Evolutionary conservation across 805 yeast species (phyloP).

Genomic region (fission yeast (Schizosaccharomyces pombe)): DNA sequence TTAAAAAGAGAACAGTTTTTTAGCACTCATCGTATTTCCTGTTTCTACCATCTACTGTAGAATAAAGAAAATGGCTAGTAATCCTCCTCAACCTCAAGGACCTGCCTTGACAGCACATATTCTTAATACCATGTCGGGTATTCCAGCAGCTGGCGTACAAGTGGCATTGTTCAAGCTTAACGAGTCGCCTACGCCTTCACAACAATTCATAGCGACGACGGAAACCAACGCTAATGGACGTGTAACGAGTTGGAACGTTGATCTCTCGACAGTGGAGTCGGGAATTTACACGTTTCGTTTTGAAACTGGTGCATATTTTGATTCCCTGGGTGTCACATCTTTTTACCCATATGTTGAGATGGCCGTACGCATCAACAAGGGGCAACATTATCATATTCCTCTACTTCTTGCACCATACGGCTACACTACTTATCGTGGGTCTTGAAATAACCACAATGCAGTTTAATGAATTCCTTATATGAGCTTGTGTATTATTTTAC

Average conservation of each 20-base stretch:
- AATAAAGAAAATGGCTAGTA: too few species aligned
- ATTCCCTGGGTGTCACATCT: constrained; percentile 25
- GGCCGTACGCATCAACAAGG: constrained; percentile 31
- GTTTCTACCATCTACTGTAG: too few species aligned
- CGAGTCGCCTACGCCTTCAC: constrained; percentile 18
- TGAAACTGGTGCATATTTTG: constrained; percentile 38
- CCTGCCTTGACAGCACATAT: constrained; percentile 25
- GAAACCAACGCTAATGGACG: constrained; percentile 66
- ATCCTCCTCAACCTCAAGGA: not conserved
- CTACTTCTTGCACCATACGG: constrained; percentile 63
- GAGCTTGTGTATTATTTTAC: too few species aligned
- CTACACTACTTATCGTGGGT: constrained; percentile 74
- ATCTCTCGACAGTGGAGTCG: not conserved
- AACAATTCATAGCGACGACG: constrained; percentile 32
- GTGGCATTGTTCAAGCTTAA: constrained; percentile 24
- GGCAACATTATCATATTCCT: constrained; percentile 76
- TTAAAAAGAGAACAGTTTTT: too few species aligned
- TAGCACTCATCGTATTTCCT: too few species aligned
- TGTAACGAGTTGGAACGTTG: constrained; percentile 34
- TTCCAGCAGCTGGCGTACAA: constrained; percentile 55
- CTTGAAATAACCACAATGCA: not conserved
- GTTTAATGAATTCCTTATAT: too few species aligned
- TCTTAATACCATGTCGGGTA: constrained; percentile 61
- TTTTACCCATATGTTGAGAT: constrained; percentile 82
- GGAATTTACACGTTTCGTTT: constrained; percentile 40